Percentiles rank a stretch among this genome's conserved stretches.
Conservation (phyloP, 805 yeast species). For the Barnettozyma siamensis region DNA sequence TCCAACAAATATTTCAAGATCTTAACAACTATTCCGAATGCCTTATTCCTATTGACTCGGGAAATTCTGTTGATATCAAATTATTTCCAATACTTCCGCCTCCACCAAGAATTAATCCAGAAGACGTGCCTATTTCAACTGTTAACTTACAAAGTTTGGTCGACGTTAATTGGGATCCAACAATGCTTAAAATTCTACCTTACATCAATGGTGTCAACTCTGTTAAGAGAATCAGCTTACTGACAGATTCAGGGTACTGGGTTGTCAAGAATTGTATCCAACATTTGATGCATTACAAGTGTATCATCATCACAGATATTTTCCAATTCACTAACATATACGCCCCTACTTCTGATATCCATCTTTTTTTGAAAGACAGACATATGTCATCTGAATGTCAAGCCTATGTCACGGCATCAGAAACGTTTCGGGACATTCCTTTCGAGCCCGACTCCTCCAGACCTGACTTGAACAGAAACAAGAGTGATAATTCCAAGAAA, state of each 20-base stretch:
- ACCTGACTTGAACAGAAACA: slow-evolving; percentile 1
- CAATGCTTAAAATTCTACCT: slow-evolving; percentile 83
- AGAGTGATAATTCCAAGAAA: slow-evolving; percentile 4
- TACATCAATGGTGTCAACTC: slow-evolving; percentile 86
- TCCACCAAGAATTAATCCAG: slow-evolving; percentile 65
- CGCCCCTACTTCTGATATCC: slow-evolving; percentile 79
- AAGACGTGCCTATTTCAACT: slow-evolving; percentile 89
- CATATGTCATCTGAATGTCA: slow-evolving; percentile 79
- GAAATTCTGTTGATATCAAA: slow-evolving; percentile 88
- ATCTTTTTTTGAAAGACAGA: slow-evolving; percentile 57
- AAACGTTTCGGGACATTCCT: slow-evolving; percentile 32
- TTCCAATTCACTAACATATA: slow-evolving; percentile 87
- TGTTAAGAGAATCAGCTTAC: slow-evolving; percentile 63
- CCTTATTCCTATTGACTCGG: slow-evolving; percentile 83
- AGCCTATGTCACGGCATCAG: slow-evolving; percentile 57
- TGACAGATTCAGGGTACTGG: slow-evolving; percentile 75
- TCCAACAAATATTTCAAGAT: slow-evolving; percentile 91
- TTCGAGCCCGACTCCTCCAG: slow-evolving; percentile 17
- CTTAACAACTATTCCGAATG: slow-evolving; percentile 94
- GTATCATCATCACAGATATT: slow-evolving; percentile 76
- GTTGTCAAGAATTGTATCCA: slow-evolving; percentile 84
- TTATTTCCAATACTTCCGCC: slow-evolving; percentile 87
- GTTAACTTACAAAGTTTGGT: slow-evolving; percentile 67
- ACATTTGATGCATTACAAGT: slow-evolving; percentile 84
- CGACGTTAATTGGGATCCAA: slow-evolving; percentile 96